phyloP scores from a whole-genome alignment of 441 rosid genomes.

The Mallotus repandus region DNA sequence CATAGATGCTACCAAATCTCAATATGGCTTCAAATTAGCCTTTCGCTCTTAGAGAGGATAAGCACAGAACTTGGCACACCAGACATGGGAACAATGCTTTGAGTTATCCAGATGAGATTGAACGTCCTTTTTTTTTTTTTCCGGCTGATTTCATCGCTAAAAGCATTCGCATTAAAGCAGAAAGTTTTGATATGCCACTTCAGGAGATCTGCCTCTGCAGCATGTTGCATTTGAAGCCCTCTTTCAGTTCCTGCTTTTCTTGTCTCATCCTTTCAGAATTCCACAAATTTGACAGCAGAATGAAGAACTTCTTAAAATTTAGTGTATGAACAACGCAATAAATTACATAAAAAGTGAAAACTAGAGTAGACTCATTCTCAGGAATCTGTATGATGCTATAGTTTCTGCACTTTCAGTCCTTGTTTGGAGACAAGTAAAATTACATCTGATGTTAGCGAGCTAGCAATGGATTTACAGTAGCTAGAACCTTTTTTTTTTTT shows the following conservation, averaged over 20 bases:
- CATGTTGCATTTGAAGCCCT: not conserved
- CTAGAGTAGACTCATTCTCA: not conserved
- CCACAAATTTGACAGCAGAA: not conserved
- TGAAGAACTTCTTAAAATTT: not conserved
- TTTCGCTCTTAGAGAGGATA: too few species aligned
- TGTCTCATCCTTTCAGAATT: not conserved
- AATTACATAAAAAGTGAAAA: not conserved
- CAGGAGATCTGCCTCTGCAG: not conserved
- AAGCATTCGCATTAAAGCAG: not conserved
- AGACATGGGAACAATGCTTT: not conserved
- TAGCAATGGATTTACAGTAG: conserved; percentile 15
- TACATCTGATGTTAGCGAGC: conserved; percentile 9
- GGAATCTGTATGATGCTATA: not conserved
- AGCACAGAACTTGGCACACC: not conserved
- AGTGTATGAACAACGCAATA: not conserved
- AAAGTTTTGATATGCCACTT: not conserved
- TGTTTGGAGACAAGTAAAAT: not conserved
- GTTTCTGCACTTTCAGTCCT: not conserved
- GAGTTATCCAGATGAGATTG: conserved; percentile 8
- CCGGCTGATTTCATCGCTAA: not conserved
- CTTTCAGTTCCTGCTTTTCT: not conserved
- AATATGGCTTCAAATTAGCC: too few species aligned
- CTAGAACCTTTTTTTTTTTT: not conserved
- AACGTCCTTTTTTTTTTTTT: not conserved
- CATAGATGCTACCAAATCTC: not conserved